A percentile compares a stretch with the other conserved stretches of the same genome.
phyloP scores from a whole-genome alignment of 441 rosid species.

The Gossypium davidsonii region DNA sequence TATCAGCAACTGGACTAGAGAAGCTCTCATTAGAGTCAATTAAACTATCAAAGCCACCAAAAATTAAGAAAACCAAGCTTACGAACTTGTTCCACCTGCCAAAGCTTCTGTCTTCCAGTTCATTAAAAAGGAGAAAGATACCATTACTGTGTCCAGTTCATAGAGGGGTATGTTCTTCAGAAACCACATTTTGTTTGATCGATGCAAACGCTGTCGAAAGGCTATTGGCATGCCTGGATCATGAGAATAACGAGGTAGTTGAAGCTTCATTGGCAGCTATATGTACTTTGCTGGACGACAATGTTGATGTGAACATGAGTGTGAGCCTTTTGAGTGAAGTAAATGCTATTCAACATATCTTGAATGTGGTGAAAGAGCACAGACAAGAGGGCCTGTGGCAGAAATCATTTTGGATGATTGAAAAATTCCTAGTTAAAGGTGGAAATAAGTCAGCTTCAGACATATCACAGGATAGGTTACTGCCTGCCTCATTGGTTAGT shows the following conservation, averaged over 20 bases:
- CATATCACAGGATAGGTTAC: slow-evolving; percentile 66
- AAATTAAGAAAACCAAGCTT: slow-evolving; percentile 35
- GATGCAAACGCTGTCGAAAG: slow-evolving; percentile 73
- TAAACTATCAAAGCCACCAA: slow-evolving; percentile 50
- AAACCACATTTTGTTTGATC: slow-evolving; percentile 76
- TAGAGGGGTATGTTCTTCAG: slow-evolving; percentile 77
- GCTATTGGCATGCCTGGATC: slow-evolving; percentile 66
- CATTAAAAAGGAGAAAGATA: slow-evolving; percentile 38
- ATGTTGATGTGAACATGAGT: slow-evolving; percentile 65
- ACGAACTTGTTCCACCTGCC: slow-evolving; percentile 37
- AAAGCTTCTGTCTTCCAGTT: slow-evolving; percentile 37
- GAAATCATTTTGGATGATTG: slow-evolving; percentile 85
- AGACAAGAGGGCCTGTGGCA: slow-evolving; percentile 59
- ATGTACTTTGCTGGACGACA: slow-evolving; percentile 74
- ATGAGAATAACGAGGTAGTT: slow-evolving; percentile 67
- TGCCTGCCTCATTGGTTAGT: slow-evolving; percentile 60
- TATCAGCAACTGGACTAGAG: slow-evolving; percentile 78
- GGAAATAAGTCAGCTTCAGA: slow-evolving; percentile 45
- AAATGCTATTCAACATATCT: slow-evolving; percentile 45
- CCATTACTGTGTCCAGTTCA: slow-evolving; percentile 51
- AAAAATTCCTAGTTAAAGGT: slow-evolving; percentile 66
- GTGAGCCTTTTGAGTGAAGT: slow-evolving; percentile 48
- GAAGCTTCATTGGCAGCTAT: slow-evolving; percentile 78
- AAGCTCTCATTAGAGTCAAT: slow-evolving; percentile 67
- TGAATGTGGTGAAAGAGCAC: slow-evolving; percentile 68